Evolutionary conservation across 352 stramenopile species (phyloP), one percentile per base, ranked within the genome.

Genomic region (Globisporangium polare): DNA sequence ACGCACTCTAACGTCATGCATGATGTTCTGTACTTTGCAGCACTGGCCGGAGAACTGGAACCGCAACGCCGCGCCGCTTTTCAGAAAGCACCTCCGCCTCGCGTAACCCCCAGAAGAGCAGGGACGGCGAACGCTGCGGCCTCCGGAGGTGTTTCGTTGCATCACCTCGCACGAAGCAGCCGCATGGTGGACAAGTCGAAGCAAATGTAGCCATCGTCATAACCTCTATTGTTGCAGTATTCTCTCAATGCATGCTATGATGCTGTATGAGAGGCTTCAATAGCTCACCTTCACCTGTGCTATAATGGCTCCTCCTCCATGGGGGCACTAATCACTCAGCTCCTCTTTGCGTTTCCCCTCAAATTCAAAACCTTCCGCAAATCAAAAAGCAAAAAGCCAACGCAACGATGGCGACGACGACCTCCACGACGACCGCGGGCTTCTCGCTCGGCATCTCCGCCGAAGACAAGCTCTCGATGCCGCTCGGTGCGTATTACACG

Each of bases 11-110:
- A n/a, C n/a, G n/a, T n/a, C n/a, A n/a, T n/a, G n/a, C n/a, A n/a
- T 24, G 17, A 7, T 29, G 27, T 20, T 24, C 13, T 49, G n/a
- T 33, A 12, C 4, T 9, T 20, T 57, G 13, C 35, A 90, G 84
- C 84, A 92, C 46, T 92, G 82, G 84, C 82, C 82, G 2, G 78
- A 90, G 58, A 89, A 90, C 66, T 94, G 84, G 84, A 75, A 68
- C 15, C 77, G 78, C 46, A 68, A 83, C 29, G 84, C 82, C 3
- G 72, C 74, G 4, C 81, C 84, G 6, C 58, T 90, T 5, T 94
- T 94, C 65, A 74, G 73, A 12, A 74, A 80, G 53, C 70, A 78
- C 26, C 73, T 91, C 6, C 53, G 45, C 12, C 63, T 84, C 39
- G 61, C 52, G 49, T 72, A 68, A 66, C 18, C 27, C 8, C 22